Base-by-base conservation (phyloP, 129 eudicot genomes). In the Escallonia herrerae region DNA sequence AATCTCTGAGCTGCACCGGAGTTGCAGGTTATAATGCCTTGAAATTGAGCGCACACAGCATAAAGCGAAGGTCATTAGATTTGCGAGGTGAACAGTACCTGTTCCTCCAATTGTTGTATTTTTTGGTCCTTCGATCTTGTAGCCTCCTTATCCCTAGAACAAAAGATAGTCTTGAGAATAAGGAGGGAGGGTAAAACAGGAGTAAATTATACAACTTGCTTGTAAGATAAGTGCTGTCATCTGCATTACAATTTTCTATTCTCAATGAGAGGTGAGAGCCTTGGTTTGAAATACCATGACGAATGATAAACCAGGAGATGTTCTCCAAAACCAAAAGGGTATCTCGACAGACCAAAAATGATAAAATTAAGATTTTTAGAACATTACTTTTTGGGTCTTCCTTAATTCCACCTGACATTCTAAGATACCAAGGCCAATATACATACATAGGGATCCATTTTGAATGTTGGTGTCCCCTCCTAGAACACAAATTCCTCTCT, bases 51-150 rank as follows among this genome's bases (percentile, higher is more conserved):
- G 11, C 9, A 57, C 22, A 12, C 3, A 48, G 42, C 14, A 49
- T 3, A n/a, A 6, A 51, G 15, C 9, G 3, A 56, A 70, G 15
- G 53, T 5, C 55, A 50, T 22, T 6, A 70, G 43, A 38, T 15
- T 40, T 51, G 22, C 44, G 6, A 13, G 58, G 41, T 42, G 51
- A 64, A 60, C 55, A 3, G 9, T 78, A 88, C 96, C 96, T 93
- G 95, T 66, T 83, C 83, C 76, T 93, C 96, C 67, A 88, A 72
- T 60, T 85, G 91, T 56, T 82, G 82, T 79, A 93, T 88, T 74
- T 77, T 88, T n/a, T 71, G 66, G 48, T 88, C 91, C 80, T 85
- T 87, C 49, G 68, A 58, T 65, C 77, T 70, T 62, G 75, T 37
- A 60, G 83, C 81, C 66, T 76, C 79, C 75, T 73, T 83, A 79